Conservation (phyloP, 2,329 filamentous ascomycete species). For the Phaeosphaeria sp. region DNA sequence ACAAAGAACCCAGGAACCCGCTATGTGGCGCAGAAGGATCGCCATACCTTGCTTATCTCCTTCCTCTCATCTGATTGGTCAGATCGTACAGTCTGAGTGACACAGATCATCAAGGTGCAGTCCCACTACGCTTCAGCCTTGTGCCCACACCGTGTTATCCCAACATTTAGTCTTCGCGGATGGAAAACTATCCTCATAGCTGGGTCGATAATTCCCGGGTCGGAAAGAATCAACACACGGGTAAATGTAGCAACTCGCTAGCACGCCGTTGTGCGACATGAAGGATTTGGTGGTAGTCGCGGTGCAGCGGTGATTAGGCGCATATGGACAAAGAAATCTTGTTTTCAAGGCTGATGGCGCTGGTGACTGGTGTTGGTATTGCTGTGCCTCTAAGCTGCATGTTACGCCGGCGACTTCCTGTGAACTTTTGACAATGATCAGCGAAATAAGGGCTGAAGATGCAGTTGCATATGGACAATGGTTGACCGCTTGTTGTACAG, state of each 20-base stretch:
- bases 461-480: neutral
- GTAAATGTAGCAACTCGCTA: neutral
- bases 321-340: neutral
- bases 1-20: too few species aligned
- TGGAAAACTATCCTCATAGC: neutral
- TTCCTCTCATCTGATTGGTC: neutral
- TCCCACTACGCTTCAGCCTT: neutral
- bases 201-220: neutral
- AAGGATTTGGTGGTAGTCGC: neutral
- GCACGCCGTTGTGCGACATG: neutral
- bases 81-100: neutral
- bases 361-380: neutral
- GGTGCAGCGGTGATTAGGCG: neutral
- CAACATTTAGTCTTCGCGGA: neutral
- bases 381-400: neutral
- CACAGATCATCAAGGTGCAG: neutral
- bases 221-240: too few species aligned
- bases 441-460: neutral
- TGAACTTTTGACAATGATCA: neutral
- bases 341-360: neutral
- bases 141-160: neutral
- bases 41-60: neutral
- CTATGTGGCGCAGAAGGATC: too few species aligned
- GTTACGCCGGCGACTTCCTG: neutral
- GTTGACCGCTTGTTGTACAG: neutral